Evolutionary conservation across 176 grass and related monocot species (phyloP).

Genomic region (Metroxylon sagu): DNA sequence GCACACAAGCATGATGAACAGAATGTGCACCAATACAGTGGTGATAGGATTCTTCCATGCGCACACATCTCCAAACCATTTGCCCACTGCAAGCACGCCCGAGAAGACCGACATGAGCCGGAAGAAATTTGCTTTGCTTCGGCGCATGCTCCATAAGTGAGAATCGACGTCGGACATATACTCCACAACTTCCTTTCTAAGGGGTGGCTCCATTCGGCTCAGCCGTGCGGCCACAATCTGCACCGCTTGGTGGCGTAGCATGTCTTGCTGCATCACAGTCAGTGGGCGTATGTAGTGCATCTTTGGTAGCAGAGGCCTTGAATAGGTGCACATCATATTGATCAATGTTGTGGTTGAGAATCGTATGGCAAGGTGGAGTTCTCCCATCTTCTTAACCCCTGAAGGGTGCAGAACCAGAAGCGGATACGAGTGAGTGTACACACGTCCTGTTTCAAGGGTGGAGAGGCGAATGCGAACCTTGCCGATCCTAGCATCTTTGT

Average conservation of each 20-base stretch:
- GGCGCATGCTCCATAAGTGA: conserved; percentile 94
- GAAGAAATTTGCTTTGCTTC: conserved; percentile 95
- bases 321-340: conserved; percentile 81
- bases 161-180: conserved; percentile 92
- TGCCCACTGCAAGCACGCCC: conserved; percentile 58
- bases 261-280: conserved; percentile 79
- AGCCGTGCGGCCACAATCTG: conserved; percentile 86
- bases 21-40: conserved; percentile 80
- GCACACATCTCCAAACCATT: conserved; percentile 87
- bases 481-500: conserved; percentile 71
- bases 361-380: conserved; percentile 82
- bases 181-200: conserved; percentile 94
- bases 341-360: conserved; percentile 79
- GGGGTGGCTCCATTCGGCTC: conserved; percentile 82
- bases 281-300: conserved; percentile 91
- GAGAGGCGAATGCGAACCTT: conserved; percentile 96
- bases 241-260: conserved; percentile 75
- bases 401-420: conserved; percentile 89
- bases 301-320: conserved; percentile 78
- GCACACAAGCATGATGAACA: conserved; percentile 89
- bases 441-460: conserved; percentile 86
- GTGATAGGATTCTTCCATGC: conserved; percentile 88
- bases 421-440: conserved; percentile 88
- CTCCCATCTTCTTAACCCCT: conserved; percentile 96
- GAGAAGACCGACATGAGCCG: conserved; percentile 91